Base-by-base conservation (phyloP, 2,329 filamentous ascomycete species). In the Xylaria sp. region DNA sequence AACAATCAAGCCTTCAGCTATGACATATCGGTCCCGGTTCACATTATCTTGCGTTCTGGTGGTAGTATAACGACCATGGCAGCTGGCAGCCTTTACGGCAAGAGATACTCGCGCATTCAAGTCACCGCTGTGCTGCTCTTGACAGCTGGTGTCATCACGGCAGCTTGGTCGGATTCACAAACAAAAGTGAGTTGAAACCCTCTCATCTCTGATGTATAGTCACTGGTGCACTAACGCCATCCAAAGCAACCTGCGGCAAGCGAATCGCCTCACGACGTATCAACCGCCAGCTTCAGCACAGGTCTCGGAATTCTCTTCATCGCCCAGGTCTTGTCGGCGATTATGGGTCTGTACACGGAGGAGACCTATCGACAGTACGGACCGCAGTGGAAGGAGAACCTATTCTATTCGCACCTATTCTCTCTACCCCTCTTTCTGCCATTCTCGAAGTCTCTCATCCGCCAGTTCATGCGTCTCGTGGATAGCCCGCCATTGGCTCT, bases 1-100 rank as follows among this genome's bases (percentile, higher is more conserved):
- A 99, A 99, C 76, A 99, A 99, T 70, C 93, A 93, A 79, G 94
- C 93, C 5, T 99, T 99, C 74, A 92, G 91, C 63, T 99, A 97
- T 76, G 87, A 92, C 68, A 97, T 99, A 59, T 96, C 92, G 5
- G 91, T 99, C 0, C 94, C 94, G 1, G 86, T 99, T 53, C 94
- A 99, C 72, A 99, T 99, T 68, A 97, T 99, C 66, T 80, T 99
- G 35, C 86, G 94, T 56, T 97, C 92, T 53, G 96, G 93, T 54
- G 94, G 94, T 13, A 96, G 92, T 68, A 95, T 97, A 63, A 95
- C 92, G 3, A 97, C 94, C 7, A 96, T 99, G 85, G 76, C 87
- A 13, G 91, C 93, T n/a, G 94, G 94, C 2, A 92, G 87, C 70
- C 67, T 96, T 11, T 92, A 88, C 70, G 93, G 93, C 47, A 96